Base-by-base conservation (phyloP, 2,329 filamentous ascomycete species). In the Fusarium euwallaceae region DNA sequence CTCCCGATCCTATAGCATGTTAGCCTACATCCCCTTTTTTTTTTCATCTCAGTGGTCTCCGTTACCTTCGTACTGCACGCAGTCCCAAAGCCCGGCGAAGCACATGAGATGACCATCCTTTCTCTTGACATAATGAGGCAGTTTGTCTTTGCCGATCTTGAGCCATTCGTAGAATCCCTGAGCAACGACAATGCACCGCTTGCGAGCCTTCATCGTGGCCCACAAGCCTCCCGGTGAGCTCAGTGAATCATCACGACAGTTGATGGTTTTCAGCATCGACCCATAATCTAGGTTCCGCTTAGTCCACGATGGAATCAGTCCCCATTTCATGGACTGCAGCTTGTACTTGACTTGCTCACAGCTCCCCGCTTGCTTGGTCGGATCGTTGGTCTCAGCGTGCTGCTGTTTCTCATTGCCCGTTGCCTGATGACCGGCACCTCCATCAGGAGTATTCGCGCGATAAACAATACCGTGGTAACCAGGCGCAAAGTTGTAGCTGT, bases 131-230 rank as follows among this genome's bases (percentile, higher is more conserved):
- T 92, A 98, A 82, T 98, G 92, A 12, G 97, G 96, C 2, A 96
- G 85, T 83, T 94, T 97, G 64, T 97, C 93, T 76, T 93, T 87
- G 64, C 78, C 92, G 78, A 92, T 94, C 83, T 96, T 96, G 69
- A 97, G 86, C 97, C 97, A 98, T 83, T 99, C 97, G 79, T 95
- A 99, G 83, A 98, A 99, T 2, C 97, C 97, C 82, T 98, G 93
- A 11, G 94, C 95, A 7, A 98, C 81, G 11, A 98, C 91, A 24
- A 98, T 87, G 81, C 97, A 98, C 34, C 97, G 89, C 84, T 98
- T 98, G 76, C 89, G 90, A 71, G 92, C 91, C 84, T 98, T 98
- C 93, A 98, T 97, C 1, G 90, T 91, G 48, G 90, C 93, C 97
- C 97, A 98, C 92, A 98, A 94, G 12, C 95, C 95, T 6, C 92